Base-by-base conservation (phyloP, 2,329 filamentous ascomycete genomes). In the Fusarium brevicatenulatum region DNA sequence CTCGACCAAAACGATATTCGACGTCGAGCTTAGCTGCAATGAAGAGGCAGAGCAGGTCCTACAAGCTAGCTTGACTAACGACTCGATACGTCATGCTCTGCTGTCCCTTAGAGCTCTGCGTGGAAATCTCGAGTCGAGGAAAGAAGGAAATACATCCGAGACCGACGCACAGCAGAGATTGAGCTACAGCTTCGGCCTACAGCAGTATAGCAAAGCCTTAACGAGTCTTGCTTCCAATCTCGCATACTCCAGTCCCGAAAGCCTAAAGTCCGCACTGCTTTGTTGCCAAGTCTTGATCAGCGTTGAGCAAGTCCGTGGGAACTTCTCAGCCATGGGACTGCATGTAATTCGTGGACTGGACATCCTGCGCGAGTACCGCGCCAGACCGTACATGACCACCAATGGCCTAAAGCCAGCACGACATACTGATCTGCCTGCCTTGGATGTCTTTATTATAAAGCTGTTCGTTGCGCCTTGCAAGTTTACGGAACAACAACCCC, bases 241-340 rank as follows among this genome's bases (percentile, higher is more conserved):
- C 50, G 81, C 81, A 23, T 80, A 74, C 63, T 79, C 78, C 7
- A 66, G 74, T 65, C 73, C 77, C 15, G 71, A 76, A 13, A 64
- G 65, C 9, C 70, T 84, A 37, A 83, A 78, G 64, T 83, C 82
- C 30, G 81, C 83, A 59, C 76, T 86, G 39, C 78, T 85, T 64
- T 86, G 84, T 77, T 86, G 85, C 72, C 83, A 85, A 69, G 74
- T 85, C 44, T 82, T 86, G 69, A 85, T 86, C 72, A 85, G 84
- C 71, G 85, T 86, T 63, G 84, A 86, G 72, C 83, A 86, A 77
- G 80, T 83, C 58, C 78, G 78, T 36, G 75, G 77, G 9, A 83
- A 85, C 60, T 84, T 81, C 42, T 65, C 77, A 66, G 80, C 82
- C 42, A 84, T 85, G 83, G 81, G 78, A 44, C 81, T 83, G 49